Conservation (phyloP, 2,329 filamentous ascomycete species). For the Cyphellophora attinorum region DNA sequence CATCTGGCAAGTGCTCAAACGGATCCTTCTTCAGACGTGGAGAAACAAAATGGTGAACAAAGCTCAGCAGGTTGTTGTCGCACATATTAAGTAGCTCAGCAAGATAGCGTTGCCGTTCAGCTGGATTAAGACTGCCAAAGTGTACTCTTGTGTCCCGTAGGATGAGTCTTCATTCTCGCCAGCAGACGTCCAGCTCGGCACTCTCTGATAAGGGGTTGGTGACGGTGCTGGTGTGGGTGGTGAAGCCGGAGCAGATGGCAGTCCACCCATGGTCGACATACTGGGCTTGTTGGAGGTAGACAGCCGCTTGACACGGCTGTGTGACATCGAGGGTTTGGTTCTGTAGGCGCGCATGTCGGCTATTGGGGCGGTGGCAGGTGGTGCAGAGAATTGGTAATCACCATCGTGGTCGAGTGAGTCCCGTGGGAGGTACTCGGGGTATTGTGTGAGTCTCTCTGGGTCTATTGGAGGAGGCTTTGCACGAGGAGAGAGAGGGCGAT, state of each 20-base stretch:
- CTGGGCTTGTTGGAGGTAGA: constrained; percentile 25
- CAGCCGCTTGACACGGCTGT: constrained; percentile 15
- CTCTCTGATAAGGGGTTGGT: constrained; percentile 52
- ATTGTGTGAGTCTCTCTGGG: constrained; percentile 10
- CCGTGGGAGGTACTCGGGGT: constrained; percentile 1
- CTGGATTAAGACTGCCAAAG: constrained; percentile 67
- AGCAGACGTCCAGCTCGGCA: constrained; percentile 37
- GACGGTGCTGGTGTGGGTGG: constrained; percentile 59
- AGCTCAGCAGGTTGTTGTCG: constrained; percentile 89
- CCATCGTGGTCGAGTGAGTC: constrained; percentile 22
- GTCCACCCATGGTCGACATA: constrained; percentile 48
- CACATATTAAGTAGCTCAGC: constrained; percentile 87
- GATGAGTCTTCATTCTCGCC: constrained; percentile 67
- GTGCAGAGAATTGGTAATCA: constrained; percentile 23
- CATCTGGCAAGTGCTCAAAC: constrained; percentile 82
- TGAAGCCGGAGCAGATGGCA: constrained; percentile 55
- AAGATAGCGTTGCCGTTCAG: constrained; percentile 69
- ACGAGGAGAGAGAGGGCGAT: constrained; percentile 16
- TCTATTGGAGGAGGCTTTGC: constrained; percentile 12
- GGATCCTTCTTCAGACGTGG: constrained; percentile 93
- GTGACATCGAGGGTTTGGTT: constrained; percentile 22
- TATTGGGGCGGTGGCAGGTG: constrained; percentile 21
- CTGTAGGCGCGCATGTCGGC: constrained; percentile 22
- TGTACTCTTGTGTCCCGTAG: constrained; percentile 68
- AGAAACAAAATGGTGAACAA: constrained; percentile 92